Conservation (phyloP, 805 yeast species). For the Suhomyces faveliae region DNA sequence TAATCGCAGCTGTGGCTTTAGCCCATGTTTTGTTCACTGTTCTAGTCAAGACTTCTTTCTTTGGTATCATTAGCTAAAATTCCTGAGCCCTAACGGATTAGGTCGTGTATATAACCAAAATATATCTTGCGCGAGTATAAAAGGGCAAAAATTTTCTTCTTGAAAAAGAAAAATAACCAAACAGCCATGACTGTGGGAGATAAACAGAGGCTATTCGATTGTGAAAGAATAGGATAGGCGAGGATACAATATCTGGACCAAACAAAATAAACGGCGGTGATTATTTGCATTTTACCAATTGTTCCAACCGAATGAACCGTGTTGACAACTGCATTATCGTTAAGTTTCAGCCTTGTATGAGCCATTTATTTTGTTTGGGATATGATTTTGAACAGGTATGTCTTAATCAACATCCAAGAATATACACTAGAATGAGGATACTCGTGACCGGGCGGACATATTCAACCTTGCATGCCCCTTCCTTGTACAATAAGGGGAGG, state of each 20-base stretch:
- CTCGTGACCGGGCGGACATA: constrained; percentile 55
- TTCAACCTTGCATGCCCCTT: constrained; percentile 33
- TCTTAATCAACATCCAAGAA: constrained; percentile 3
- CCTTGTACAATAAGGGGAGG: constrained; percentile 44
- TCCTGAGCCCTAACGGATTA: constrained; percentile 5
- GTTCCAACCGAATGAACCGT: constrained; percentile 56
- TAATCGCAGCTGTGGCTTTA: constrained; percentile 42
- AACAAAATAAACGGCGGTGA: constrained; percentile 34
- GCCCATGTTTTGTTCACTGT: constrained; percentile 60
- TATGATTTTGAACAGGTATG: constrained; percentile 13
- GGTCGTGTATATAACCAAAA: constrained; percentile 11
- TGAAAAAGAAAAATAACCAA: not conserved
- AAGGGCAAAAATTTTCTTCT: constrained; percentile 6
- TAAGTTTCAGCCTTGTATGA: constrained; percentile 67
- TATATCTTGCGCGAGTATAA: constrained; percentile 3
- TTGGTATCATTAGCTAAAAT: constrained; percentile 34
- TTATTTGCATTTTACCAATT: constrained; percentile 54
- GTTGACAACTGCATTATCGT: constrained; percentile 56
- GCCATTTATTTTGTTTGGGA: constrained; percentile 21
- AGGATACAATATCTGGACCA: not conserved
- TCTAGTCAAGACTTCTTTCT: constrained; percentile 65
- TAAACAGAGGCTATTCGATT: constrained; percentile 9
- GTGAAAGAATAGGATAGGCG: constrained; percentile 6
- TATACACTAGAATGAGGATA: constrained; percentile 35
- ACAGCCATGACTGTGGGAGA: constrained; percentile 5